phyloP scores from a whole-genome alignment of 2,329 filamentous ascomycete genomes.

The Aspergillus hortae region DNA sequence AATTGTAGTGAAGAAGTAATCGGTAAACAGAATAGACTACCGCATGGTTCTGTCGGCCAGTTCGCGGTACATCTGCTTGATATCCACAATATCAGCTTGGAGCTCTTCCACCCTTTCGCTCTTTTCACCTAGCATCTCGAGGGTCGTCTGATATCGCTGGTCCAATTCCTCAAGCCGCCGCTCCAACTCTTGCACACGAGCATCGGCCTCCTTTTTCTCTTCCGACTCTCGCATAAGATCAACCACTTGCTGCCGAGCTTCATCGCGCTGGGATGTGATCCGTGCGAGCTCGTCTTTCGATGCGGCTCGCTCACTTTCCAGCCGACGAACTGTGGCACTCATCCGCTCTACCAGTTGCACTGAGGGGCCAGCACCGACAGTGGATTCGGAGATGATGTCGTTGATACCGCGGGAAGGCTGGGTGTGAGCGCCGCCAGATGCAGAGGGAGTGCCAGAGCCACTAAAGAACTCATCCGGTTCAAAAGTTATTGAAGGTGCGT shows the following conservation, averaged over 20 bases:
- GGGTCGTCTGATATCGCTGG: conserved; percentile 78
- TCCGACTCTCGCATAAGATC: conserved; percentile 83
- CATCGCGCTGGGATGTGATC: conserved; percentile 81
- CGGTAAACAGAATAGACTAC: conserved; percentile 33
- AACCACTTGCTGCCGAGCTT: conserved; percentile 89
- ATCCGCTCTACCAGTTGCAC: conserved; percentile 96
- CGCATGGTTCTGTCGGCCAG: conserved; percentile 80
- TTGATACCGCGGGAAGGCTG: conserved; percentile 59
- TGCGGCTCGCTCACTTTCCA: conserved; percentile 88
- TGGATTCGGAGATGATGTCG: conserved; percentile 85
- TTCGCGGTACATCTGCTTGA: conserved; percentile 96
- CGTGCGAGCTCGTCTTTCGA: conserved; percentile 81
- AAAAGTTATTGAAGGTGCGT: conserved; percentile 39
- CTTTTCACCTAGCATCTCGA: conserved; percentile 96
- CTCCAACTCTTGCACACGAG: conserved; percentile 63
- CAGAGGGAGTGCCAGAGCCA: conserved; percentile 35
- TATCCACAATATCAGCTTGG: conserved; percentile 79
- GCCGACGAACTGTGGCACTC: conserved; percentile 83
- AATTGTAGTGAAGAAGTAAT: background rate
- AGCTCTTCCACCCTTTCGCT: conserved; percentile 93
- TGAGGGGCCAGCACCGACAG: conserved; percentile 82
- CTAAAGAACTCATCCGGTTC: conserved; percentile 47
- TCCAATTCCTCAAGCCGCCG: conserved; percentile 65
- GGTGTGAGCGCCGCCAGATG: conserved; percentile 34
- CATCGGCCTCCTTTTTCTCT: conserved; percentile 58